Evolutionary conservation across 345 rosid genomes (phyloP).

Genomic region (Aegle marmelos): DNA sequence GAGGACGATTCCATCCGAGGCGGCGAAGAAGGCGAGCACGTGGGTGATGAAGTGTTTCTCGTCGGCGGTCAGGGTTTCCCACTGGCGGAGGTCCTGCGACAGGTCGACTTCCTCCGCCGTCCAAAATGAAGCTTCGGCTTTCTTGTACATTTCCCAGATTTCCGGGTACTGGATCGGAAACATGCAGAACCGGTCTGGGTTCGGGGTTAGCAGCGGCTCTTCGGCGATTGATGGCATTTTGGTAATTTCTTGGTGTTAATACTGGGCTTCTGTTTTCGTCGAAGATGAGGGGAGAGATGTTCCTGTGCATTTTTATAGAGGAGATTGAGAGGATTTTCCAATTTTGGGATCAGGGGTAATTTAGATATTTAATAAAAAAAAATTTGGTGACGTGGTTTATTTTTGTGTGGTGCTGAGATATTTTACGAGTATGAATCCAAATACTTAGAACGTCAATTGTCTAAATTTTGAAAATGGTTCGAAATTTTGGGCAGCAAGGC

Average conservation of each 20-base stretch:
- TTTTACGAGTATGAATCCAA: neutral
- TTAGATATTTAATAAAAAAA: neutral
- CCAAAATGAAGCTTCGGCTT: conserved; percentile 97
- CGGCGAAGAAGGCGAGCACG: conserved; percentile 34
- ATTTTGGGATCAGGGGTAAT: neutral
- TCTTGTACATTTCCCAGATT: conserved; percentile 98
- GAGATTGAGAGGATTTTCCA: neutral
- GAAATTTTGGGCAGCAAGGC: neutral
- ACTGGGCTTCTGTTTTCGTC: neutral
- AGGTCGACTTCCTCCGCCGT: conserved; percentile 98
- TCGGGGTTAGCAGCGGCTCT: conserved; percentile 78
- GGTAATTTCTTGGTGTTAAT: neutral
- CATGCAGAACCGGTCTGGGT: conserved; percentile 88
- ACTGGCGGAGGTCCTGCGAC: conserved; percentile 69
- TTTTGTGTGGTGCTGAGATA: neutral
- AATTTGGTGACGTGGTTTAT: neutral
- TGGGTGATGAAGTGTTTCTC: conserved; percentile 88
- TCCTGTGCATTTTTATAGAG: neutral
- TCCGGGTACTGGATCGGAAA: conserved; percentile 86
- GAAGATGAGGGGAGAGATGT: too few species aligned
- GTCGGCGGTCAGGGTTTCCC: conserved; percentile 66
- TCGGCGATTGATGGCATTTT: conserved; percentile 42
- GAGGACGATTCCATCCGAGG: neutral
- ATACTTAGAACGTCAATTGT: neutral
- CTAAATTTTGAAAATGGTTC: too few species aligned